Conservation (phyloP, 345 rosid species). For the Lepidium aucheri region DNA sequence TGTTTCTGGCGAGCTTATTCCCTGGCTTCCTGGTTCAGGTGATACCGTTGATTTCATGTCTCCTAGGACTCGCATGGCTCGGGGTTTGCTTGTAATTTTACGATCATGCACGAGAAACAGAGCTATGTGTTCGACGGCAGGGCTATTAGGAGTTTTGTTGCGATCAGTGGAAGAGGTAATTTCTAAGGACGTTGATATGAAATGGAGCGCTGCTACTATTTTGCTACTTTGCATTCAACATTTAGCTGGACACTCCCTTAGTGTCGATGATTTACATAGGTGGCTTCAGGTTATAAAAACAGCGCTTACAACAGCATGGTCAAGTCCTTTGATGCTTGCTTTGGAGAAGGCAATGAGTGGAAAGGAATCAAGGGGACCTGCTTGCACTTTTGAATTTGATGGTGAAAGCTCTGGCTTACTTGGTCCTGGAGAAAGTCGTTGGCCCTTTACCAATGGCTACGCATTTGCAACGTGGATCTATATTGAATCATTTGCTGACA, state of each 20-base stretch:
- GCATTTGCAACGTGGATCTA: constrained; percentile 97
- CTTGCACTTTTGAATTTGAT: constrained; percentile 91
- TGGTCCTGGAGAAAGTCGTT: constrained; percentile 98
- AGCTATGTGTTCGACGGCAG: constrained; percentile 96
- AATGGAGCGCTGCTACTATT: constrained; percentile 77
- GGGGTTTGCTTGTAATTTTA: constrained; percentile 88
- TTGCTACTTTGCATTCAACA: constrained; percentile 79
- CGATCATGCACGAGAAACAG: constrained; percentile 98
- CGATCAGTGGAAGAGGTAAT: constrained; percentile 76
- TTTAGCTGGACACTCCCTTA: constrained; percentile 85
- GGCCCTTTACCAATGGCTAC: constrained; percentile 96
- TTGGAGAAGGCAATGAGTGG: constrained; percentile 89
- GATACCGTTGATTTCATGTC: constrained; percentile 73
- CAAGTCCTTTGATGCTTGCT: constrained; percentile 62
- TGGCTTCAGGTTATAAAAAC: constrained; percentile 71
- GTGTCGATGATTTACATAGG: constrained; percentile 69
- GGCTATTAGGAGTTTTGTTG: constrained; percentile 78
- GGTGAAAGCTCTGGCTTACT: constrained; percentile 99
- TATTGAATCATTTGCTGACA: constrained; percentile 97
- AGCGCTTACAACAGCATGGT: constrained; percentile 60
- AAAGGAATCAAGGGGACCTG: constrained; percentile 93
- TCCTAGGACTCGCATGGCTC: constrained; percentile 83
- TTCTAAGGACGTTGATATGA: constrained; percentile 49
- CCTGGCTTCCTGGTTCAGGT: constrained; percentile 76
- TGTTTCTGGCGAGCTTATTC: constrained; percentile 91